Evolutionary conservation across 352 stramenopile species (phyloP), one percentile per base, ranked within the genome.

Genomic region (Phytophthora parvispora): DNA sequence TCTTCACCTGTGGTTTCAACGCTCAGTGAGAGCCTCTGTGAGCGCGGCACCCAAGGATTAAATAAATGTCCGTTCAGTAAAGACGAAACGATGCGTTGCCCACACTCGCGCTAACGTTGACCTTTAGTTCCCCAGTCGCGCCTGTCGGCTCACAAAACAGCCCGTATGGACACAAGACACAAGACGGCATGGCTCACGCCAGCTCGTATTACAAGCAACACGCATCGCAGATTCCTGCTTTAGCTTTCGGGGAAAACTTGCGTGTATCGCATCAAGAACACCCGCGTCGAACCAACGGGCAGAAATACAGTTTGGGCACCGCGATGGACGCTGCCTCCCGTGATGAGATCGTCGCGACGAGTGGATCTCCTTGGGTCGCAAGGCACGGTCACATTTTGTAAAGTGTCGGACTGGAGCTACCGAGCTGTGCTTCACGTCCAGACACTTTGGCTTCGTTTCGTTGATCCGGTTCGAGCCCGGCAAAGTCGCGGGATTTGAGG

Each of bases 401-500:
- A 29, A 70, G 54, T 60, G 63, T 59, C 45, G 32, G 54, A 58
- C 36, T 29, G n/a, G 36, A 51, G 36, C 27, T 32, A 36, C 20
- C 15, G 18, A 24, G 34, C 20, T 24, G 27, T 20, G 40, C 25
- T 43, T 65, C 27, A 62, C 6, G 32, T 36, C 55, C 55, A 62
- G 38, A 38, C 56, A 42, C 31, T 57, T 38, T 42, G 22, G n/a
- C 20, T 28, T 38, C 8, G 8, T 34, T 53, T 64, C 48, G 49
- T 67, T 60, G 56, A 72, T 66, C 60, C 64, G 29, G 22, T 56
- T 55, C 38, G 25, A 28, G 2, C 31, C 3, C 6, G 40, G 24
- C 56, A 67, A 59, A 56, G 40, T 58, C 24, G 49, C 49, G 38
- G 50, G 64, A 72, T 72, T 72, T 72, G 64, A 54, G 28, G 50